Evolutionary conservation across 768 basidiomycete genomes (phyloP), one percentile per base, ranked within the genome.

Genomic region (Lactarius indigo): DNA sequence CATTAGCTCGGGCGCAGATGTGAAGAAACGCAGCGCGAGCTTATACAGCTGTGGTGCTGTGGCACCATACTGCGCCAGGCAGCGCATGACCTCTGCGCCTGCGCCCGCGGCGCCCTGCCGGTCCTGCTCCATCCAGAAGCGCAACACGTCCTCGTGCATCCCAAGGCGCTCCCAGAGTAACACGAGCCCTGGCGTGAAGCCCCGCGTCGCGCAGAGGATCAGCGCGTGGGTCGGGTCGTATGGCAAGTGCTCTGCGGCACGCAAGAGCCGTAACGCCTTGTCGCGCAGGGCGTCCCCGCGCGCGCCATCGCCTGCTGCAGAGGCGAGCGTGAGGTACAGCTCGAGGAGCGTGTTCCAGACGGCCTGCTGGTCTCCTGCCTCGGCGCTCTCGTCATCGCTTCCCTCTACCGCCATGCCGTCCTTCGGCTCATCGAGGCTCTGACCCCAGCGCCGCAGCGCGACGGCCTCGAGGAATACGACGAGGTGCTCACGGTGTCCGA

Each of bases 261-360:
- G 77, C 15, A 98, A 81, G 1, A 98, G 76, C 5, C 82, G 82
- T 64, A 94, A 75, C 1, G 94, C 94, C 74, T 95, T 96, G 44
- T 83, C 79, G 44, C 80, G 78, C 66, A 72, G 71, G 3, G 66
- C 74, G 59, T 81, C 78, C 8, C 42, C 41, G 17, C 72, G 64
- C 9, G 68, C 66, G 30, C 66, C 59, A 15, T 71, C 71, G 59
- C 66, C 70, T 41, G 63, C 70, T 23, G 74, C 70, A 35, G 75
- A 73, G n/a, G 84, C 82, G 41, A 83, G 75, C 9, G 88, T 84
- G 55, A 99, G 83, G 75, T 98, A 98, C 13, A 99, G 83, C 77
- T 99, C 96, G 66, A 98, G 79, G 2, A 98, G 80, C 12, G 96
- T 98, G 77, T 96, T 97, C 96, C 96, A 98, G 3, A 98, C 88